Conservation (phyloP, 1,284 basidiomycete species). For the Porogramme epimiltina region DNA sequence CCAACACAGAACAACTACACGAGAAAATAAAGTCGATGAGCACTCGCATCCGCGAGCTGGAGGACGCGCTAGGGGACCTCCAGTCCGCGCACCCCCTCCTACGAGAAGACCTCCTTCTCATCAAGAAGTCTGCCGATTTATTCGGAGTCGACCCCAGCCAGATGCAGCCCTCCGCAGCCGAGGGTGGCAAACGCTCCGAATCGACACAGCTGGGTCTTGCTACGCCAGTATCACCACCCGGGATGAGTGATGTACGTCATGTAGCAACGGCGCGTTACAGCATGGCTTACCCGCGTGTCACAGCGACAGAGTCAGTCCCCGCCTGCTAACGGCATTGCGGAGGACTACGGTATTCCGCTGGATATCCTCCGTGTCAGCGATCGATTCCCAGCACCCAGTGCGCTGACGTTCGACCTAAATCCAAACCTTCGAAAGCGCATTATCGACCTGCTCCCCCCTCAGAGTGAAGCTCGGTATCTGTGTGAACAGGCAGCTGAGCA, state of each 20-base stretch:
- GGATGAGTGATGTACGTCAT: conserved; percentile 21
- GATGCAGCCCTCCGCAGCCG: conserved; percentile 10
- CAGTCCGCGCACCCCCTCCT: conserved; percentile 66
- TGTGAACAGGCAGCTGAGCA: conserved; percentile 63
- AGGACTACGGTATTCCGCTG: conserved; percentile 44
- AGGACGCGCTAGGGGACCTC: conserved; percentile 59
- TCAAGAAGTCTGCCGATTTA: conserved; percentile 33
- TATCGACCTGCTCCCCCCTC: conserved; percentile 56
- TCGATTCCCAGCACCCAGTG: conserved; percentile 66
- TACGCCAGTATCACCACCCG: conserved; percentile 28
- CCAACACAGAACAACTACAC: conserved; percentile 75
- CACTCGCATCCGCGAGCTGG: conserved; percentile 63
- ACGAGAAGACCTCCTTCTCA: conserved; percentile 49
- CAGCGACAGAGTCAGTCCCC: conserved; percentile 18
- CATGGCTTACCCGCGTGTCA: neutral
- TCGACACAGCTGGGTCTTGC: conserved; percentile 16
- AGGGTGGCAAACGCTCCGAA: conserved; percentile 27
- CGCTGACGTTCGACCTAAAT: conserved; percentile 45
- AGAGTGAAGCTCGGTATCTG: conserved; percentile 53
- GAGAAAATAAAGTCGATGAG: conserved; percentile 61
- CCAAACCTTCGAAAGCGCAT: conserved; percentile 55
- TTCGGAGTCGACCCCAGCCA: conserved; percentile 31
- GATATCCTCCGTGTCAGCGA: conserved; percentile 62
- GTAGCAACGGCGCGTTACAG: neutral
- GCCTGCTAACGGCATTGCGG: conserved; percentile 28